These are phyloP conservation scores for Coemansia sp. DNA, from an alignment of 192 early-diverging fungal species.

Conservation along the genomic window DNA sequence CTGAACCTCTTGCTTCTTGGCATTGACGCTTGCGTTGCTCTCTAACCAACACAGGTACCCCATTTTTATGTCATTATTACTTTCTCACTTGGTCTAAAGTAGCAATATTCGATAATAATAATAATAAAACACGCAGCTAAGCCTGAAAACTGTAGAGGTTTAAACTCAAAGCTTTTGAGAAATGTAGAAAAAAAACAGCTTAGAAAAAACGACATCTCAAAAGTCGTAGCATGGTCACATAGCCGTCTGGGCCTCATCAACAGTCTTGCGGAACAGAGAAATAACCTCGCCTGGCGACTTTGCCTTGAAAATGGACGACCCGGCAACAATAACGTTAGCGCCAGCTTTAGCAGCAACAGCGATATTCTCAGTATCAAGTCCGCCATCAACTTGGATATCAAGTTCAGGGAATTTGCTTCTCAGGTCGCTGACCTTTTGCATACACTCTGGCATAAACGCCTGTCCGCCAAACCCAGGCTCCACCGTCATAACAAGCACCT, in stretches of 20 bases:
- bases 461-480: slow-evolving; percentile 98
- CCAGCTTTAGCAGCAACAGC: slow-evolving; percentile 85
- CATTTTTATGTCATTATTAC: not conserved
- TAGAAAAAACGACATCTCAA: not conserved
- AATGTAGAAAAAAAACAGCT: not conserved
- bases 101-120: not conserved
- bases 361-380: slow-evolving; percentile 81
- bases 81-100: not conserved
- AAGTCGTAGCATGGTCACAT: slow-evolving; percentile 2
- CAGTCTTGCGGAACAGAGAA: slow-evolving; percentile 49
- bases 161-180: not conserved
- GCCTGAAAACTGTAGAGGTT: not conserved
- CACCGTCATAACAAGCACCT: slow-evolving; percentile 96
- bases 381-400: slow-evolving; percentile 97
- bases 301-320: slow-evolving; percentile 87
- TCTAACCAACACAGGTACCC: slow-evolving; percentile 5
- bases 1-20: slow-evolving; percentile 40
- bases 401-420: slow-evolving; percentile 78
- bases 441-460: slow-evolving; percentile 84
- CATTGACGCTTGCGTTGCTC: slow-evolving; percentile 46
- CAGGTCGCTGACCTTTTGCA: slow-evolving; percentile 79
- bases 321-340: slow-evolving; percentile 98
- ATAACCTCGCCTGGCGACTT: slow-evolving; percentile 74
- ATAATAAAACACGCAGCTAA: not conserved
- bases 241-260: slow-evolving; percentile 28